Percentiles rank a stretch among this genome's conserved stretches.
phyloP scores from a whole-genome alignment of 2,329 filamentous ascomycete species.

The Massarina eburnea region DNA sequence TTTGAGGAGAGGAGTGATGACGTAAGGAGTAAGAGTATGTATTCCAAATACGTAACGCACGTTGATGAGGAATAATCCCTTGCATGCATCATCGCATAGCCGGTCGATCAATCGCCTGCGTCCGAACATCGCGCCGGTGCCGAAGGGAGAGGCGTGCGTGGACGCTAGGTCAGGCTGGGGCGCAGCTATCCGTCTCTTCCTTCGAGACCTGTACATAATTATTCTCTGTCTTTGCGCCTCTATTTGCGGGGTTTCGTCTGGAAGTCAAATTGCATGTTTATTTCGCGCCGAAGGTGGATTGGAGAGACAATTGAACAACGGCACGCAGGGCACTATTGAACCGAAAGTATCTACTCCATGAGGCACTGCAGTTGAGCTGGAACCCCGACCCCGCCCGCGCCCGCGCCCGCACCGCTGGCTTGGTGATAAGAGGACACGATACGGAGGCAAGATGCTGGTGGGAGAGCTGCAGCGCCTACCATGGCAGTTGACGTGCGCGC shows the following conservation, averaged over 20 bases:
- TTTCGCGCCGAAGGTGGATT: too few species aligned
- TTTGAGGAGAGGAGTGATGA: not conserved
- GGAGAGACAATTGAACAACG: too few species aligned
- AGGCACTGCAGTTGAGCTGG: too few species aligned
- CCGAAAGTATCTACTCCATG: too few species aligned
- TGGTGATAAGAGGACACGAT: not conserved
- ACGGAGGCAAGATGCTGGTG: slow-evolving; percentile 17
- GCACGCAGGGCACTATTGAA: too few species aligned
- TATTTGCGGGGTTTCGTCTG: too few species aligned
- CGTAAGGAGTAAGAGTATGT: not conserved
- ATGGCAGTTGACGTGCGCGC: slow-evolving; percentile 25
- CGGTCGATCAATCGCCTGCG: not conserved
- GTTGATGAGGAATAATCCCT: slow-evolving; percentile 1
- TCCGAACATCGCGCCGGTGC: not conserved
- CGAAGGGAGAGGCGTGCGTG: not conserved
- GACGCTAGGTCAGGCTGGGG: not conserved
- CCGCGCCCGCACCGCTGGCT: not conserved
- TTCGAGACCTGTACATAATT: too few species aligned
- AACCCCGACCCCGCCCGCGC: not conserved
- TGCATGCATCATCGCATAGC: slow-evolving; percentile 12
- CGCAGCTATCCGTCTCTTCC: slow-evolving; percentile 1
- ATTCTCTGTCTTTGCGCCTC: too few species aligned
- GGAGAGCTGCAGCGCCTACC: slow-evolving; percentile 13
- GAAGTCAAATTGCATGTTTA: too few species aligned
- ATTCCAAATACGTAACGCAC: not conserved